Evolutionary conservation across 208 protist genomes (phyloP).

Genomic region (Acanthamoeba culbertsoni): DNA sequence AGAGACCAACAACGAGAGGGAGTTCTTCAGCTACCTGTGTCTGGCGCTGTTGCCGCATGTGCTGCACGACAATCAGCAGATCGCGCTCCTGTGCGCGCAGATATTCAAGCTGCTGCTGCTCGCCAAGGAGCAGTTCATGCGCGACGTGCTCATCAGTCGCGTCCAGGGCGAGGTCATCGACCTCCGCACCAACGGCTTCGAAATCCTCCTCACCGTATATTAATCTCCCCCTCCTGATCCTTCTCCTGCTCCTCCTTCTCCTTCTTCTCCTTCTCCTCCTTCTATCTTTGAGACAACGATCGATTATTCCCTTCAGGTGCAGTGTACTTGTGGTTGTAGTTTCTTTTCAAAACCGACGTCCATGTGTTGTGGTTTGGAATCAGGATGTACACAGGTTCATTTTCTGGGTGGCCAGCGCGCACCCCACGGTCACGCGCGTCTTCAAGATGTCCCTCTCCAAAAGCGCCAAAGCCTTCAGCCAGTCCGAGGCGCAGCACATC

Average conservation of each 20-base stretch:
- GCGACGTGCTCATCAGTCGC: neutral
- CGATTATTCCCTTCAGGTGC: no score
- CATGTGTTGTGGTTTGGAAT: neutral
- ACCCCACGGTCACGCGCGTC: neutral
- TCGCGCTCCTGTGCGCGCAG: neutral
- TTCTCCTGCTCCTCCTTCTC: neutral
- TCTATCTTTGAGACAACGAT: no score
- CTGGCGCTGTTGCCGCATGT: neutral
- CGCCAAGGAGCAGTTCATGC: conserved; percentile 51
- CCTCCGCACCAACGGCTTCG: conserved; percentile 31
- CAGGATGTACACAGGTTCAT: conserved; percentile 26
- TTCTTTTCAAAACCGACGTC: neutral
- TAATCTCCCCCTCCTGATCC: neutral
- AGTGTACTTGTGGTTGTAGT: neutral
- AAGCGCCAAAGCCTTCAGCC: neutral
- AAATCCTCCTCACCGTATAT: conserved; percentile 14
- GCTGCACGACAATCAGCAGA: conserved; percentile 52
- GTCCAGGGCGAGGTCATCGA: conserved; percentile 44
- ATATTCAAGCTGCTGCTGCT: conserved; percentile 47
- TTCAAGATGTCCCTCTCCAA: conserved; percentile 9
- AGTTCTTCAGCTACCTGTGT: conserved; percentile 49
- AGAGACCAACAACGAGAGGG: conserved; percentile 37
- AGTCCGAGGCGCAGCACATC: neutral
- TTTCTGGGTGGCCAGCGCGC: conserved; percentile 15
- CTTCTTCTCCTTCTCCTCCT: no score